phyloP scores from a whole-genome alignment of 2,329 filamentous ascomycete species.

The Colletotrichum tanaceti region DNA sequence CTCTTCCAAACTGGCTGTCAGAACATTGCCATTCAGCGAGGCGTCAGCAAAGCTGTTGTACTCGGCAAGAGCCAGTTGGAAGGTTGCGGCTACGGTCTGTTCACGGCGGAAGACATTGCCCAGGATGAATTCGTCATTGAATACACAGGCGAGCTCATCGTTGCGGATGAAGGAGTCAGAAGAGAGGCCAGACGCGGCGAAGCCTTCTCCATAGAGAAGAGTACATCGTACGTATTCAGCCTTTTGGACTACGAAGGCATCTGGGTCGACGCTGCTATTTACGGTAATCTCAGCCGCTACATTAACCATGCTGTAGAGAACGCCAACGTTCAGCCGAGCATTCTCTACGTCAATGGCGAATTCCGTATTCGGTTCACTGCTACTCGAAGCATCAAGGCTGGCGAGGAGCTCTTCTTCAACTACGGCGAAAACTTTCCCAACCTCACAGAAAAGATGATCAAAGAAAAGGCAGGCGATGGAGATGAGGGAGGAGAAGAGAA shows the following conservation, averaged over 20 bases:
- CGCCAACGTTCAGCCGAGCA: slow-evolving; percentile 70
- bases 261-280: slow-evolving; percentile 79
- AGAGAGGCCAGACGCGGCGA: slow-evolving; percentile 71
- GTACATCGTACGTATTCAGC: slow-evolving; percentile 73
- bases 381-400: slow-evolving; percentile 71
- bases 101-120: slow-evolving; percentile 74
- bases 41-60: slow-evolving; percentile 71
- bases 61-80: slow-evolving; percentile 77
- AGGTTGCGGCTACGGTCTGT: slow-evolving; percentile 79
- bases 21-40: slow-evolving; percentile 79
- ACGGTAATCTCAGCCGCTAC: slow-evolving; percentile 84
- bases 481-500: slow-evolving; percentile 33
- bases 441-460: slow-evolving; percentile 64
- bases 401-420: slow-evolving; percentile 85
- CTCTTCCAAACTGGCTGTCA: slow-evolving; percentile 72
- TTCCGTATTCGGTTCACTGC: slow-evolving; percentile 82
- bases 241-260: slow-evolving; percentile 70
- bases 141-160: slow-evolving; percentile 83
- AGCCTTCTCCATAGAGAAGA: slow-evolving; percentile 69
- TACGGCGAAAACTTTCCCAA: slow-evolving; percentile 79
- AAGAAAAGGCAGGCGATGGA: slow-evolving; percentile 53
- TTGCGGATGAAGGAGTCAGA: slow-evolving; percentile 75
- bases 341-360: slow-evolving; percentile 79
- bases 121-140: slow-evolving; percentile 82
- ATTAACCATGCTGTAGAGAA: slow-evolving; percentile 78